Evolutionary conservation across 768 basidiomycete genomes (phyloP).

Genomic region (Lentinus tigrinus): DNA sequence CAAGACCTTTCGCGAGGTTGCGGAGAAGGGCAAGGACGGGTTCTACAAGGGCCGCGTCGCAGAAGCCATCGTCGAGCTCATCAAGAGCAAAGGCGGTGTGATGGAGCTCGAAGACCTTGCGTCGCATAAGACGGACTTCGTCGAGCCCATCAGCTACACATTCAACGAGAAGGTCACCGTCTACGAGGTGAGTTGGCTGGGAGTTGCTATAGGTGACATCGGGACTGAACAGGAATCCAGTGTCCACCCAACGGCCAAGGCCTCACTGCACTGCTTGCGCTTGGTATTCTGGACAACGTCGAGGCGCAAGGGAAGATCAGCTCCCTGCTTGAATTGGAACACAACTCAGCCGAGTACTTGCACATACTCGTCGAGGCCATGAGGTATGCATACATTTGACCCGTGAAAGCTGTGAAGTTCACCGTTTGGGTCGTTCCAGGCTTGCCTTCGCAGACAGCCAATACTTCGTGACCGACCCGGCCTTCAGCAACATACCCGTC

Average conservation of each 20-base stretch:
- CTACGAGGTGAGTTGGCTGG: constrained; percentile 65
- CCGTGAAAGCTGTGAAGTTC: background rate
- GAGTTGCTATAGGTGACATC: too few relatives aligned
- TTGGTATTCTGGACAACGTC: constrained; percentile 88
- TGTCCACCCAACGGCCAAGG: constrained; percentile 98
- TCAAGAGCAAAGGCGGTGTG: constrained; percentile 83
- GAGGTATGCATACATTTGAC: constrained; percentile 43
- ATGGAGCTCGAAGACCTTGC: constrained; percentile 95
- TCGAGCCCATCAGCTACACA: constrained; percentile 90
- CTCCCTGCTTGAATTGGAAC: constrained; percentile 77
- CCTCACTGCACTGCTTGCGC: constrained; percentile 86
- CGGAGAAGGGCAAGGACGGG: constrained; percentile 81
- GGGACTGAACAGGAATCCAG: constrained; percentile 58
- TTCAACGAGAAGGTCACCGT: constrained; percentile 84
- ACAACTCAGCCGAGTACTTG: constrained; percentile 88
- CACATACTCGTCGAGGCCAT: constrained; percentile 86
- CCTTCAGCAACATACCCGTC: constrained; percentile 73
- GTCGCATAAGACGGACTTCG: constrained; percentile 72
- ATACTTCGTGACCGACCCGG: constrained; percentile 92
- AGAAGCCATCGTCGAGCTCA: constrained; percentile 82
- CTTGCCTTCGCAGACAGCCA: constrained; percentile 81
- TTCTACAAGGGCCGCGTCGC: constrained; percentile 94
- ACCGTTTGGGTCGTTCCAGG: constrained; percentile 18
- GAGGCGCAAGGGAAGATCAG: constrained; percentile 70
- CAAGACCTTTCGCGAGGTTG: constrained; percentile 77